Conservation (phyloP, 129 eudicot species). For the Ambrosia trifida region DNA sequence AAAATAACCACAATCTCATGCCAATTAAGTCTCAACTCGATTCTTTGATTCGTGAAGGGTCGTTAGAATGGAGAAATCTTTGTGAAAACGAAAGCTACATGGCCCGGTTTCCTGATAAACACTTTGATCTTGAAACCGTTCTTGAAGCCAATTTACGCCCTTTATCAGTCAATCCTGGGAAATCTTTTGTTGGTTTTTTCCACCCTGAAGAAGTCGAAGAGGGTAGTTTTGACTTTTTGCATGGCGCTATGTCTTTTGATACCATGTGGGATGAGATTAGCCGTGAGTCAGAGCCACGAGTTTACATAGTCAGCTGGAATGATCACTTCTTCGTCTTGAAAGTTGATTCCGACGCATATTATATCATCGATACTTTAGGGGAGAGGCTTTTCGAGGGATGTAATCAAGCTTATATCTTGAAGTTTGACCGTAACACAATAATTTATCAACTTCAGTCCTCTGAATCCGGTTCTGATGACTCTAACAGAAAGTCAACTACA, state of each 20-base stretch:
- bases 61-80: conserved; percentile 60
- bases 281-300: conserved; percentile 43
- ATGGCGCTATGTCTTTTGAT: conserved; percentile 58
- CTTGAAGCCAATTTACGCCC: conserved; percentile 52
- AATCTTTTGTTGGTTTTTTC: conserved; percentile 63
- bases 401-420: conserved; percentile 62
- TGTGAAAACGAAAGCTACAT: conserved; percentile 44
- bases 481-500: conserved; percentile 9
- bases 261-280: conserved; percentile 59
- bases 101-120: conserved; percentile 56
- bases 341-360: conserved; percentile 54
- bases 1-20: conserved; percentile 41
- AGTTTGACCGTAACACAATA: conserved; percentile 45
- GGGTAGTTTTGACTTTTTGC: conserved; percentile 48
- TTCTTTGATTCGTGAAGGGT: conserved; percentile 54
- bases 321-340: conserved; percentile 93
- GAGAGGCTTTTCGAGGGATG: conserved; percentile 76
- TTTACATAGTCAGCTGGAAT: conserved; percentile 92
- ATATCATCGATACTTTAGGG: conserved; percentile 69
- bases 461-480: conserved; percentile 3
- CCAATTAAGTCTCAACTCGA: conserved; percentile 59
- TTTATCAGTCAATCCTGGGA: conserved; percentile 42
- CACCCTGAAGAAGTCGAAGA: conserved; percentile 51
- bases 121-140: conserved; percentile 62
- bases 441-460: neutral